These are phyloP conservation scores for Naganishia cerealis DNA, from an alignment of 1,284 basidiomycete species.

Conservation along the genomic window DNA sequence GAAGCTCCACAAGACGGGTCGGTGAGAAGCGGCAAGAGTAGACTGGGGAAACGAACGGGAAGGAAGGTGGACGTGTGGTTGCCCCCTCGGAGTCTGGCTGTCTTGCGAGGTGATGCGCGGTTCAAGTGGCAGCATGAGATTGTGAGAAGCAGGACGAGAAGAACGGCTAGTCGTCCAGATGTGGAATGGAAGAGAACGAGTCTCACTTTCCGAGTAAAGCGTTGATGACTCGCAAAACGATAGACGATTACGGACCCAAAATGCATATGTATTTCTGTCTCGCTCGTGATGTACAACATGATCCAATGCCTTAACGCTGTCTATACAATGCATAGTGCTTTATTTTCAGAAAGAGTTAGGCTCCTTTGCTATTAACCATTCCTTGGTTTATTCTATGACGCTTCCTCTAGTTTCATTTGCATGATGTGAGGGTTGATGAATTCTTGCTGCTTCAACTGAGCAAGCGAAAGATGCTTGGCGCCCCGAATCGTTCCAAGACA, in stretches of 20 bases:
- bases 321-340: neutral
- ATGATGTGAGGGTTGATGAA: conserved; percentile 52
- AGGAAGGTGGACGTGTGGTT: conserved; percentile 19
- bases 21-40: conserved; percentile 27
- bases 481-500: conserved; percentile 55
- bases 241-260: neutral
- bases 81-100: conserved; percentile 18
- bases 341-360: neutral
- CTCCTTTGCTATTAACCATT: neutral
- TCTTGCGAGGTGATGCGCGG: conserved; percentile 24
- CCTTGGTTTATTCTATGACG: conserved; percentile 6
- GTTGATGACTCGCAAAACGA: neutral
- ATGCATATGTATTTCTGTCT: neutral
- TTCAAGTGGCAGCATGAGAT: conserved; percentile 27
- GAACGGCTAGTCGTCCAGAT: neutral
- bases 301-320: neutral
- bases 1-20: conserved; percentile 19
- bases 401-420: conserved; percentile 45
- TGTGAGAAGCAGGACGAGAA: conserved; percentile 3
- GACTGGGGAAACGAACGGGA: conserved; percentile 18
- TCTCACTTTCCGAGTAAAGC: conserved; percentile 18
- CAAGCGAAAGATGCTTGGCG: conserved; percentile 51
- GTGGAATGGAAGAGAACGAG: conserved; percentile 23
- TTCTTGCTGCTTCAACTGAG: conserved; percentile 47
- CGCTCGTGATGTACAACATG: neutral